Conservation (phyloP, 345 rosid species). For the Eutrema japonicum region DNA sequence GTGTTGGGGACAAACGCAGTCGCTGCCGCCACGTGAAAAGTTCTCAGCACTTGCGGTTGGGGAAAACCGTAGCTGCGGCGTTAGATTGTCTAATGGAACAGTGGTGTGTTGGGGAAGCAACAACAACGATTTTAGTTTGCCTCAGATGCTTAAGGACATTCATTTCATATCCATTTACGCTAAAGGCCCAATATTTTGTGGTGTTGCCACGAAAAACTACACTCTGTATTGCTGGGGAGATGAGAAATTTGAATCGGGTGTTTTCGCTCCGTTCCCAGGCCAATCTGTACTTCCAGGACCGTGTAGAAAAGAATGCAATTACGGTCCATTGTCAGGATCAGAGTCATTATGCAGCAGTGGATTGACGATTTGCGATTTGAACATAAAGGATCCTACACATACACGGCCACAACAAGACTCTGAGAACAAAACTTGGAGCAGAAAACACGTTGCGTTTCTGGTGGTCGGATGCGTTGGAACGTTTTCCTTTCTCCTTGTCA, state of each 20-base stretch:
- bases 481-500: conserved; percentile 43
- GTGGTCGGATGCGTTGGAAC: conserved; percentile 74
- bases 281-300: conserved; percentile 57
- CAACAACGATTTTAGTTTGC: conserved; percentile 51
- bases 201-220: conserved; percentile 41
- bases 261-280: conserved; percentile 45
- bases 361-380: conserved; percentile 20
- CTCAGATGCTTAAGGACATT: conserved; percentile 31
- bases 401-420: neutral
- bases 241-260: conserved; percentile 38
- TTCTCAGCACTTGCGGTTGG: conserved; percentile 65
- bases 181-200: conserved; percentile 65
- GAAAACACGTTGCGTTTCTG: conserved; percentile 53
- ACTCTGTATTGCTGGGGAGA: conserved; percentile 76
- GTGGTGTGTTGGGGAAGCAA: conserved; percentile 71
- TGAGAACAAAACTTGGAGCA: conserved; percentile 44
- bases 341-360: conserved; percentile 41
- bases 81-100: conserved; percentile 45
- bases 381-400: neutral
- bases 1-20: conserved; percentile 59
- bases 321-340: conserved; percentile 35
- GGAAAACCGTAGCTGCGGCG: conserved; percentile 60
- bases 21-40: conserved; percentile 38
- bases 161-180: conserved; percentile 55
- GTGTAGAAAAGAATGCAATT: conserved; percentile 51